Base-by-base conservation (phyloP, 2,329 filamentous ascomycete genomes). In the Cercospora sp. region DNA sequence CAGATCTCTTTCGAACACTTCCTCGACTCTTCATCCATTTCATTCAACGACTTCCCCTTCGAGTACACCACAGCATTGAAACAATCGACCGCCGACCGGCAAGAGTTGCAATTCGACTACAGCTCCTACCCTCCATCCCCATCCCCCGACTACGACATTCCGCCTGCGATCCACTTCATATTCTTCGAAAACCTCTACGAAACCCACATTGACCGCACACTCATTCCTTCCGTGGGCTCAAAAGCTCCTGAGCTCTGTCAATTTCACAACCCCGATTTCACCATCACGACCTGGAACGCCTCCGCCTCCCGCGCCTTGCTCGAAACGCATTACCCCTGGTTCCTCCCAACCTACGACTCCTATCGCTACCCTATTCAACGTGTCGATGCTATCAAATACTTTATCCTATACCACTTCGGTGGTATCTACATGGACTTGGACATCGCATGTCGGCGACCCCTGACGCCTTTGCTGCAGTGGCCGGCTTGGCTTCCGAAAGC, bases 401-500 rank as follows among this genome's bases (percentile, higher is more conserved):
- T 94, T 76, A 83, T 93, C 12, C 83, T 94, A 31, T 85, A 88
- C 61, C 87, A 91, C 78, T 93, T 87, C 76, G 91, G 91, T 63
- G 91, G 91, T 42, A 88, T 92, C 64, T 94, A 94, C 78, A 88
- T 94, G 72, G 91, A 94, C 75, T 80, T 93, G 42, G 91, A 94
- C 78, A 88, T 62, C 60, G 89, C 89, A 73, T 91, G 89, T 81
- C 85, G 88, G 71, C 85, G 87, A 67, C 85, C 85, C 61, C 83
- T 91, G 59, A 89, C 91, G 73, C 68, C 73, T 73, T 60, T 89
- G 88, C 73, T 91, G 88, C 80, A 84, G 60, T 91, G 90, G 78
- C 86, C 86, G 18, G 88, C 89, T 26, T 91, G 87, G 87, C 82
- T 90, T 6, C 88, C 89, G 71, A 86, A 87, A 69, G 92, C 90